These are phyloP conservation scores for Phoenix dactylifera DNA, from an alignment of 176 grass and related monocot species.

Conservation along the genomic window DNA sequence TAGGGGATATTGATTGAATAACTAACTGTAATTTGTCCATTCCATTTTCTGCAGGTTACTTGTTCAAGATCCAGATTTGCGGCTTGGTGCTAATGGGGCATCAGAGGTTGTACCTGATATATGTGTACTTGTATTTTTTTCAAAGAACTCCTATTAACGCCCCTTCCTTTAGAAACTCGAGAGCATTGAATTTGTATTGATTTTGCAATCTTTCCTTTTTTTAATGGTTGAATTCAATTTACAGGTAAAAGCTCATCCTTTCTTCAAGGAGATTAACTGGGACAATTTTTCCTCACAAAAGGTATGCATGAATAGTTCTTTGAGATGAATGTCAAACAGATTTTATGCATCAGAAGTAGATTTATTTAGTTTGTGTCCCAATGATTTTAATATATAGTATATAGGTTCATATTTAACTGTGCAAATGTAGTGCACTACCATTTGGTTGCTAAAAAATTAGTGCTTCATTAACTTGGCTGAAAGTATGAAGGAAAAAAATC, in stretches of 20 bases:
- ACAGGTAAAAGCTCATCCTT: slow-evolving; percentile 35
- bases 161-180: neutral
- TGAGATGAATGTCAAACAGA: neutral
- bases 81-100: slow-evolving; percentile 30
- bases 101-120: slow-evolving; percentile 21
- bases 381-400: too few species aligned
- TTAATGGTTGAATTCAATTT: slow-evolving; percentile 9
- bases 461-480: too few species aligned
- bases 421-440: too few species aligned
- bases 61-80: slow-evolving; percentile 25
- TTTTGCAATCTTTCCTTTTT: neutral
- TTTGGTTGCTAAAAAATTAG: too few species aligned
- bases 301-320: slow-evolving; percentile 6
- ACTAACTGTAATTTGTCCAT: too few species aligned
- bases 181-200: neutral
- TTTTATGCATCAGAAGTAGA: too few species aligned
- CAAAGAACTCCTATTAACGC: neutral
- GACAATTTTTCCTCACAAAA: slow-evolving; percentile 21
- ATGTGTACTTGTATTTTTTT: slow-evolving; percentile 10
- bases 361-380: too few species aligned
- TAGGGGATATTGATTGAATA: too few species aligned
- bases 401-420: too few species aligned
- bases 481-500: too few species aligned
- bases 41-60: slow-evolving; percentile 23
- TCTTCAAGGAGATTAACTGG: slow-evolving; percentile 34